A percentile compares a stretch with the other conserved stretches of the same genome.
These are phyloP conservation scores for Rhizopogon roseolus DNA, from an alignment of 768 basidiomycete genomes.

Conservation along the genomic window DNA sequence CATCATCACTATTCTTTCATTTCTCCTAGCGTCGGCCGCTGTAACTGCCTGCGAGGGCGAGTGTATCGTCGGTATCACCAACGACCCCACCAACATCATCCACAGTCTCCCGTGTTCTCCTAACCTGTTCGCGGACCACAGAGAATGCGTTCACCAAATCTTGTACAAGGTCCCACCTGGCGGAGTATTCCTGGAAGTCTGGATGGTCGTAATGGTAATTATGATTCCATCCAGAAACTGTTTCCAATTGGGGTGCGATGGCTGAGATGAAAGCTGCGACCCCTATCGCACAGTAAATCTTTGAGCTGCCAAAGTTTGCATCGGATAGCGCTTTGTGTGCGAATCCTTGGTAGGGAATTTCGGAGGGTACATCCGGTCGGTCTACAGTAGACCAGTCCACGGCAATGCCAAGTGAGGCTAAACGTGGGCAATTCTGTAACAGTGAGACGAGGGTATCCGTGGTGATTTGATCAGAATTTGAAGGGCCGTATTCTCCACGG, in stretches of 20 bases:
- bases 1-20: constrained; percentile 14
- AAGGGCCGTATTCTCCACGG: neutral
- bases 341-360: neutral
- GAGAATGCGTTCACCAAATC: too few relatives aligned
- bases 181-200: constrained; percentile 17
- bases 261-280: constrained; percentile 23
- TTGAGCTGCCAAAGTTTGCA: neutral
- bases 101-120: too few relatives aligned
- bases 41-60: constrained; percentile 65
- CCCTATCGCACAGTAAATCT: neutral
- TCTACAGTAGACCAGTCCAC: neutral
- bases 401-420: neutral
- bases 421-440: neutral
- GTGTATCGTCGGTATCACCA: constrained; percentile 59
- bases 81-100: too few relatives aligned
- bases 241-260: constrained; percentile 22
- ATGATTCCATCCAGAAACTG: constrained; percentile 18
- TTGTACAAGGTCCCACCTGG: too few relatives aligned
- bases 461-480: neutral
- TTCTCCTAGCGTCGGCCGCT: constrained; percentile 29
- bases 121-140: too few relatives aligned
- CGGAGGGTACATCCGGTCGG: neutral
- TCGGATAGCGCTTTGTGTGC: neutral
- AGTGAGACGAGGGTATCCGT: neutral
- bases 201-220: too few relatives aligned